Base-by-base conservation (phyloP, 257 asterid species). In the Capsicum pubescens region DNA sequence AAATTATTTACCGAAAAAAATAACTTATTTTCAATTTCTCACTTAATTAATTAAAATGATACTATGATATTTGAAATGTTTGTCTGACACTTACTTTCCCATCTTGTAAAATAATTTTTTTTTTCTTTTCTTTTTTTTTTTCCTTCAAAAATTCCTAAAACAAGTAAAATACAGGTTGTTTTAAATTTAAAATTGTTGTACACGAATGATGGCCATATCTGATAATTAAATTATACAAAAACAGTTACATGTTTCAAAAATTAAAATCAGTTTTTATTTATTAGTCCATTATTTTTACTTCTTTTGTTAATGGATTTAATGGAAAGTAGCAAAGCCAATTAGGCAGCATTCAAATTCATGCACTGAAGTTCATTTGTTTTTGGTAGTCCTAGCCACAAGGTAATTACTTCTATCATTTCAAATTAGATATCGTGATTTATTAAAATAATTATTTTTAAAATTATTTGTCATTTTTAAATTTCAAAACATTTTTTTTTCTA, bases 311-410 rank as follows among this genome's bases (percentile, higher is more conserved):
- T 9, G 55, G 46, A 46, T 44, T 44, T 5, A 71, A 71, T 71
- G 56, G 36, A n/a, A 71, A 10, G 39, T n/a, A 44, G 58, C 79
- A 71, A 44, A n/a, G 16, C 78, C 52, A 69, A 69, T 42, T 69
- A 70, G 39, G 57, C 11, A 71, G 35, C 17, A 71, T 71, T 48
- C 80, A 74, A 10, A 48, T 74, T 74, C 80, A 74, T 74, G 80
- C 44, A 48, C 11, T 26, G 15, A 21, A 48, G 80, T 74, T 21
- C 1, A 7, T 48, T 72, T 21, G 5, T 63, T 19, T 48, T 19
- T 19, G 59, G 80, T 12, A n/a, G 6, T 3, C 17, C 26, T 71
- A 72, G 7, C n/a, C 42, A 21, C 70, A 1, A 17, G 11, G 46
- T 9, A 61, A 61, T 61, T 61, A 61, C 48, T 44, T 7, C 8